phyloP scores from a whole-genome alignment of 169 alveolate genomes.

The Blepharisma undulans region DNA sequence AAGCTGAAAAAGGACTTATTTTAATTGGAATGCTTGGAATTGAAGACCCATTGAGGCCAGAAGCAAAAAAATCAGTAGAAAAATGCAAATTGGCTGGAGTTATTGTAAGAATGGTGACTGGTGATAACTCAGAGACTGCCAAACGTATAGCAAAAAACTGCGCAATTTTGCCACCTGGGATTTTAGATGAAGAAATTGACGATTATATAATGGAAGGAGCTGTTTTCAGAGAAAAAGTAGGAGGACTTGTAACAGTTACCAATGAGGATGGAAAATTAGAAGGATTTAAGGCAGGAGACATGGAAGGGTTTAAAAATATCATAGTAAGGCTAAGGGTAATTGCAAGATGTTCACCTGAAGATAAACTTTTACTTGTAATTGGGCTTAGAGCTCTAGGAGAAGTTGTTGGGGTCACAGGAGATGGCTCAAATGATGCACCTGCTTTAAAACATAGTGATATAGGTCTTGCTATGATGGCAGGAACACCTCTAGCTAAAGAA shows the following conservation, averaged over 20 bases:
- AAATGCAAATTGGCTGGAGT: conserved; percentile 94
- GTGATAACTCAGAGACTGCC: conserved; percentile 88
- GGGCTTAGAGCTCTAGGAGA: conserved; percentile 78
- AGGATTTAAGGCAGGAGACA: conserved; percentile 36
- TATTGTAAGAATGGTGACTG: conserved; percentile 90
- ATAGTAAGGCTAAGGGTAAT: conserved; percentile 71
- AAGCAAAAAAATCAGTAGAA: conserved; percentile 95
- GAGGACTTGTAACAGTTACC: conserved; percentile 47
- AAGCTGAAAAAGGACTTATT: conserved; percentile 52
- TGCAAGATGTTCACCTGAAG: conserved; percentile 88
- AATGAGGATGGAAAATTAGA: background rate
- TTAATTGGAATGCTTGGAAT: conserved; percentile 77
- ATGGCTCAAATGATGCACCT: conserved; percentile 81
- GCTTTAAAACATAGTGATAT: conserved; percentile 86
- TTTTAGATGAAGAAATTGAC: background rate
- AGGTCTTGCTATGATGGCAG: conserved; percentile 95
- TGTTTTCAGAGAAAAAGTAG: conserved; percentile 69
- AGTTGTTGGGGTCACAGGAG: conserved; percentile 84
- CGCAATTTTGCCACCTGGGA: conserved; percentile 56
- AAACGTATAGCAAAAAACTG: conserved; percentile 86
- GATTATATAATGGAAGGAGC: conserved; percentile 68
- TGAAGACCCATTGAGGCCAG: conserved; percentile 96
- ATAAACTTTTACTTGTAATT: conserved; percentile 76
- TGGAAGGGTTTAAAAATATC: conserved; percentile 54
- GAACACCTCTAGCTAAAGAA: conserved; percentile 84